Evolutionary conservation across 305 asterid genomes (phyloP), one percentile per base, ranked within the genome.

Genomic region (Fraxinus baroniana): DNA sequence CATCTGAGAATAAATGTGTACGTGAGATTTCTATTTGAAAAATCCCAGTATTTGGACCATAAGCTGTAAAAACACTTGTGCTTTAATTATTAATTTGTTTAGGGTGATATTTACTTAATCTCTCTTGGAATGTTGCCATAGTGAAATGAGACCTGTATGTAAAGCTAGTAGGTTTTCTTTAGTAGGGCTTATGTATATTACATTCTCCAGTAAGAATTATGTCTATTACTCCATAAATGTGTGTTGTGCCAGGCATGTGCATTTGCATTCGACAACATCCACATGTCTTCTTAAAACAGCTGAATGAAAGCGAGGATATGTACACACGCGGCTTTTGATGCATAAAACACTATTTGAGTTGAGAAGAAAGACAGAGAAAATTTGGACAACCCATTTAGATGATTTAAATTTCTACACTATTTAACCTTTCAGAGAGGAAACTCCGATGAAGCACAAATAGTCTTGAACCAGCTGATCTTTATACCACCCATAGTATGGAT

Each of bases 1-100:
- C 70, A 90, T 80, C 90, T 94, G 82, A 79, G 92, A 87, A 83
- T 92, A 83, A 94, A 91, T 80, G 98, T 94, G 95, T 94, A 90
- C 9, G 98, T 84, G 22, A 81, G 79, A 77, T 78, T 83, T 49
- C 81, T 73, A 55, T 68, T 24, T 70, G 57, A 6, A 55, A 46
- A 35, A 7, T 33, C 39, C 60, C 26, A 70, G 39, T 62, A 17
- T 66, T 73, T 22, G 68, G 24, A 37, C 30, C 72, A 17, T 33
- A 44, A 77, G 17, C n/a, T 9, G 2, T 57, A 71, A 66, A 66
- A 35, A 49, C 22, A 33, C 79, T 71, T 33, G 74, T 80, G 68
- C 75, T 20, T 24, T 68, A 57, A 52, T 76, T 83, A 78, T 39
- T 75, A 77, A 80, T 39, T 77, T 75, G 71, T 55, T 81, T 41